These are phyloP conservation scores for Ganoderma sp. DNA, from an alignment of 1,284 basidiomycete species.

Conservation along the genomic window DNA sequence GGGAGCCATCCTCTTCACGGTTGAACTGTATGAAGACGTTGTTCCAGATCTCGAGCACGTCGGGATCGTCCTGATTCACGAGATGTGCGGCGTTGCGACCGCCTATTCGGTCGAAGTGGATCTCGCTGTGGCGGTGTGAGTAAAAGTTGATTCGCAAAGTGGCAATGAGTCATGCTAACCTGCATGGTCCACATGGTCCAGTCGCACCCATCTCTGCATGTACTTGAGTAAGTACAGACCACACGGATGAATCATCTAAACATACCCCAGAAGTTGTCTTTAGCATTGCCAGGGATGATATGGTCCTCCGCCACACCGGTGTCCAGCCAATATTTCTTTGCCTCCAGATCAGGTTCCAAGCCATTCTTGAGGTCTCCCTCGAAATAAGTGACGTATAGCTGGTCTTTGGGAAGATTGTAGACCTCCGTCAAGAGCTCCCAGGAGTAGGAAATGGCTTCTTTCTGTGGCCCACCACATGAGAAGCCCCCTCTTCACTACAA, in stretches of 20 bases:
- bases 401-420: slow-evolving; percentile 88
- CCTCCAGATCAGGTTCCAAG: slow-evolving; percentile 90
- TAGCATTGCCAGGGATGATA: slow-evolving; percentile 92
- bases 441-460: slow-evolving; percentile 91
- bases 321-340: slow-evolving; percentile 84
- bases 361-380: slow-evolving; percentile 90
- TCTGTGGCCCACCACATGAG: slow-evolving; percentile 52
- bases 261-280: slow-evolving; percentile 99
- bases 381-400: slow-evolving; percentile 97
- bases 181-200: slow-evolving; percentile 97
- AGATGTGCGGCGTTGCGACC: slow-evolving; percentile 90
- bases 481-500: not conserved
- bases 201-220: slow-evolving; percentile 94
- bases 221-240: slow-evolving; percentile 4
- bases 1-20: slow-evolving; percentile 86
- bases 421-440: slow-evolving; percentile 94
- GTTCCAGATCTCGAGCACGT: slow-evolving; percentile 99
- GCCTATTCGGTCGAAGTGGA: slow-evolving; percentile 97
- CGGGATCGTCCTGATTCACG: slow-evolving; percentile 94
- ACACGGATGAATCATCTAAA: slow-evolving; percentile 20
- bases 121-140: slow-evolving; percentile 64
- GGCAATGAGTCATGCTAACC: slow-evolving; percentile 46
- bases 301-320: slow-evolving; percentile 90
- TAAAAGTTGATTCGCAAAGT: not conserved
- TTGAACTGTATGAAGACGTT: slow-evolving; percentile 99